Percentiles rank a stretch among this genome's conserved stretches.
phyloP scores from a whole-genome alignment of 106 monocot genomes.

The Dendrobium catenatum region DNA sequence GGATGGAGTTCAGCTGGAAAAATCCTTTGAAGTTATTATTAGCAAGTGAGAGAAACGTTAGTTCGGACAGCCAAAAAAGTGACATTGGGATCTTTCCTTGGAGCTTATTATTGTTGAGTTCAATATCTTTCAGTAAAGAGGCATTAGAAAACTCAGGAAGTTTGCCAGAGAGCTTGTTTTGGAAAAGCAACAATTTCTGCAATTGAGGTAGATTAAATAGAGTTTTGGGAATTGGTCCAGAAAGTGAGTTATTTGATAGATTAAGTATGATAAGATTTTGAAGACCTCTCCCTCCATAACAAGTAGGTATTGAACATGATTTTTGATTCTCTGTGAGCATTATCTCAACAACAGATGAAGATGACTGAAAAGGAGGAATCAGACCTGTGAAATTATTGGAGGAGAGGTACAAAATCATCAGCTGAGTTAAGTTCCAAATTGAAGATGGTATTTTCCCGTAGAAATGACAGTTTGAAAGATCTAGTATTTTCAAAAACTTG shows the following conservation, averaged over 20 bases:
- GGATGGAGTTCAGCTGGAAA: conserved; percentile 24
- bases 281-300: conserved; percentile 1
- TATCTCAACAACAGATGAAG: conserved; percentile 1
- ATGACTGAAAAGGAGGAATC: conserved; percentile 16
- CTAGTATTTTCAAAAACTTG: conserved; percentile 27
- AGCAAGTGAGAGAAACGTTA: not conserved
- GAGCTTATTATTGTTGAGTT: conserved; percentile 40
- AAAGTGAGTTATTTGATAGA: conserved; percentile 42
- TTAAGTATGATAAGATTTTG: conserved; percentile 26
- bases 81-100: conserved; percentile 43
- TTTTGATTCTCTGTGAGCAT: conserved; percentile 17
- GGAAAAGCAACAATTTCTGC: conserved; percentile 21
- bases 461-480: conserved; percentile 32
- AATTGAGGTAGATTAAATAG: conserved; percentile 41
- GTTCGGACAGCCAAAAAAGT: conserved; percentile 17
- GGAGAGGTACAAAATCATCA: conserved; percentile 52
- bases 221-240: conserved; percentile 28
- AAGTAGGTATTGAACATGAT: conserved; percentile 11
- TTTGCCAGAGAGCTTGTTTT: conserved; percentile 32
- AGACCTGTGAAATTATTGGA: conserved; percentile 44
- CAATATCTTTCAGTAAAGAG: conserved; percentile 22
- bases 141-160: conserved; percentile 18
- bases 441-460: conserved; percentile 41
- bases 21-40: conserved; percentile 38
- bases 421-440: conserved; percentile 21